Evolutionary conservation across 257 asterid species (phyloP).

Genomic region (Verbena officinalis): DNA sequence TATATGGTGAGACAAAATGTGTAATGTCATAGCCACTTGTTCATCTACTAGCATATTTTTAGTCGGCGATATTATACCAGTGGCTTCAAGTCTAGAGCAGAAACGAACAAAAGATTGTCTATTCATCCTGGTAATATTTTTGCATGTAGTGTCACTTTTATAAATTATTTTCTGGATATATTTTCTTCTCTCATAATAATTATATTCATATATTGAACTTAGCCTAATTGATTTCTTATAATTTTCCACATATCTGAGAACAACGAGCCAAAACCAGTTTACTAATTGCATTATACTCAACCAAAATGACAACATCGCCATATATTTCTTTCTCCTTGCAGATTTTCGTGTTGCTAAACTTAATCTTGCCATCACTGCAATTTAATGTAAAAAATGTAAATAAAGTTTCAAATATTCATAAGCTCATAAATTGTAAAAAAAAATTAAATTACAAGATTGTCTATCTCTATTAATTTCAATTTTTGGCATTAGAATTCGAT

Average conservation of each 20-base stretch:
- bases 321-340: conserved; percentile 11
- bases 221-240: background rate
- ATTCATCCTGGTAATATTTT: conserved; percentile 12
- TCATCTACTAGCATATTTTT: conserved; percentile 5
- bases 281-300: conserved; percentile 6
- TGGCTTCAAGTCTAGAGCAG: conserved; percentile 11
- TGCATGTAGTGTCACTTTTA: conserved; percentile 9
- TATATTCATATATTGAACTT: conserved; percentile 15
- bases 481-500: conserved; percentile 34
- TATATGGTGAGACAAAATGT: background rate
- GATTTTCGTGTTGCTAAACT: background rate
- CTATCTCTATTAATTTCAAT: too few relatives aligned
- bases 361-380: background rate
- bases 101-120: conserved; percentile 1
- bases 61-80: background rate
- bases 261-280: conserved; percentile 20
- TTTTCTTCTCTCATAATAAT: conserved; percentile 8
- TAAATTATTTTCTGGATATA: conserved; percentile 23
- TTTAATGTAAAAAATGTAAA: too few relatives aligned
- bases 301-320: background rate
- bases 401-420: too few relatives aligned
- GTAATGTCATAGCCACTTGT: background rate
- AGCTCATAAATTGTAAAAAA: too few relatives aligned
- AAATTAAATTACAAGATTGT: too few relatives aligned
- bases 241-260: background rate